Evolutionary conservation across 805 yeast species (phyloP).

Genomic region (Maudiozyma pseudohumilis): DNA sequence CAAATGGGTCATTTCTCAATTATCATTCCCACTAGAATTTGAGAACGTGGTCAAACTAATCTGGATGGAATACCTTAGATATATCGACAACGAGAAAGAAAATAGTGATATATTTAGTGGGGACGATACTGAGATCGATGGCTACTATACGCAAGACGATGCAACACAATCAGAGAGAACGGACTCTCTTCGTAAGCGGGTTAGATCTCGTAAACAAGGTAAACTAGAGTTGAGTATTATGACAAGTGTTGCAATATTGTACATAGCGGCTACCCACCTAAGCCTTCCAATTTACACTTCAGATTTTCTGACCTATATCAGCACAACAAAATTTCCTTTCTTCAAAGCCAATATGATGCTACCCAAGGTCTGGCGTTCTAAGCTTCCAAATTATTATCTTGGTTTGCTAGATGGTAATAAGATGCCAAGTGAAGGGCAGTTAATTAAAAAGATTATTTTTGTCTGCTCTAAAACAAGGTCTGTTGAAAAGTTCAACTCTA

Average conservation of each 20-base stretch:
- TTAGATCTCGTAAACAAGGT: not conserved
- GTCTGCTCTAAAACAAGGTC: slow-evolving; percentile 8
- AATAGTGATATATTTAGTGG: not conserved
- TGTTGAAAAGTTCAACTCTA: slow-evolving; percentile 7
- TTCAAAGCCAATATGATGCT: slow-evolving; percentile 32
- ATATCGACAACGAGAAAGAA: slow-evolving; percentile 4
- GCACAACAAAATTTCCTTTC: slow-evolving; percentile 41
- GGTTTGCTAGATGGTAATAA: slow-evolving; percentile 32
- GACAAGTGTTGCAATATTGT: slow-evolving; percentile 34
- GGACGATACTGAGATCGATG: slow-evolving; percentile 1
- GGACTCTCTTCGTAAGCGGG: not conserved
- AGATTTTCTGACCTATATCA: slow-evolving; percentile 38
- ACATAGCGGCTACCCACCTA: slow-evolving; percentile 40
- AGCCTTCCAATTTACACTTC: slow-evolving; percentile 40
- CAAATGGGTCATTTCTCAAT: slow-evolving; percentile 29
- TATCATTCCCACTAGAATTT: slow-evolving; percentile 24
- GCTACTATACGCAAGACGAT: slow-evolving; percentile 4
- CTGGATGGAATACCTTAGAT: slow-evolving; percentile 28
- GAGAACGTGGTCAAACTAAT: slow-evolving; percentile 30
- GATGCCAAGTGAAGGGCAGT: slow-evolving; percentile 27
- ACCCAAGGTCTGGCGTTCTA: slow-evolving; percentile 31
- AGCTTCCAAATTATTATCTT: slow-evolving; percentile 33
- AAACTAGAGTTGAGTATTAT: slow-evolving; percentile 14
- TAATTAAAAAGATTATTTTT: slow-evolving; percentile 4
- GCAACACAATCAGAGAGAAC: slow-evolving; percentile 1